phyloP scores from a whole-genome alignment of 164 flowering plant species.

The Tetracentron sinense region DNA sequence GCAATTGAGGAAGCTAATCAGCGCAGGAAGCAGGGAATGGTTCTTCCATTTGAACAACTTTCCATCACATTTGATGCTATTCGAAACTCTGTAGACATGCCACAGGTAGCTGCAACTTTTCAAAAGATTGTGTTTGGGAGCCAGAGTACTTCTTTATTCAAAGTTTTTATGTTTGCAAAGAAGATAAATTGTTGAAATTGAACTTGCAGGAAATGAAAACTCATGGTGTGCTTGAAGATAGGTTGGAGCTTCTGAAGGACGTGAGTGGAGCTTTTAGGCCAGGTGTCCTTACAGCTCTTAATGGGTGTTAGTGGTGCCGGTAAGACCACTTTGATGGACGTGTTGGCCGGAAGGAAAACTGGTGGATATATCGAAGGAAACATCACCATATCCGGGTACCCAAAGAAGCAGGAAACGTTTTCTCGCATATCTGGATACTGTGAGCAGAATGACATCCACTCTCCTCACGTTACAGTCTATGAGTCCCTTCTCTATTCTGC shows the following conservation, averaged over 20 bases:
- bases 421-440: conserved; percentile 59
- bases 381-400: conserved; percentile 52
- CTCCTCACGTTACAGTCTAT: conserved; percentile 56
- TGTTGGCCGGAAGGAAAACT: conserved; percentile 60
- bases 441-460: conserved; percentile 58
- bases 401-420: conserved; percentile 60
- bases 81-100: conserved; percentile 54
- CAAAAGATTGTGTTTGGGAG: background rate
- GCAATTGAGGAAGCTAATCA: background rate
- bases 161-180: too few relatives aligned
- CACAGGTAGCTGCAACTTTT: conserved; percentile 27
- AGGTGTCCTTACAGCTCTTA: conserved; percentile 63
- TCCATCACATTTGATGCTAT: conserved; percentile 44
- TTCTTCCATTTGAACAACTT: conserved; percentile 49
- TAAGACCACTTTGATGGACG: conserved; percentile 70
- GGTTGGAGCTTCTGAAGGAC: conserved; percentile 44
- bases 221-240: conserved; percentile 48
- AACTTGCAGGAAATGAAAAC: conserved; percentile 53
- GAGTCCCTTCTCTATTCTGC: conserved; percentile 61
- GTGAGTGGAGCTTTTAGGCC: conserved; percentile 73
- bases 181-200: too few relatives aligned
- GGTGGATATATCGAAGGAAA: conserved; percentile 57
- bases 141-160: background rate
- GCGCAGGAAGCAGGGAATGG: conserved; percentile 40
- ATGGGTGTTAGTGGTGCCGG: conserved; percentile 84